phyloP scores from a whole-genome alignment of 2,329 filamentous ascomycete genomes.

The Pseudonectria buxi region DNA sequence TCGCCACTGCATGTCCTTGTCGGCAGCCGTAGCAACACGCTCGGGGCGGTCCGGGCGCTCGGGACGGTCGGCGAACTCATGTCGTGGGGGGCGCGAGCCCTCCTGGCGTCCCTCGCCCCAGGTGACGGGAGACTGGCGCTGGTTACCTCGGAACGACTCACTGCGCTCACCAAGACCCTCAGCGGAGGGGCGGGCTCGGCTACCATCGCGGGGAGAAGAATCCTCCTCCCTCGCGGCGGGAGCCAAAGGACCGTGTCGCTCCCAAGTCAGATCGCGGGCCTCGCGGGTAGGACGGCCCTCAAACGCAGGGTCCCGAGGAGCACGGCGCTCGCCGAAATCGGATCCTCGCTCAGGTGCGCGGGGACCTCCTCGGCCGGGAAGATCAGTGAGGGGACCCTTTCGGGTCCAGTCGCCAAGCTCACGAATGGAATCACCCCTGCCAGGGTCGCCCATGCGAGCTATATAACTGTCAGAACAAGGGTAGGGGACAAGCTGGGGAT shows the following conservation, averaged over 20 bases:
- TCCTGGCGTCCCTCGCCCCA: conserved; percentile 72
- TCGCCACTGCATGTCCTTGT: conserved; percentile 91
- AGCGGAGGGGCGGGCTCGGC: conserved; percentile 42
- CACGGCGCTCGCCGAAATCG: conserved; percentile 55
- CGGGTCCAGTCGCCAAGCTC: conserved; percentile 89
- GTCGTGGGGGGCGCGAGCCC: conserved; percentile 71
- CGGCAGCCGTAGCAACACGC: conserved; percentile 75
- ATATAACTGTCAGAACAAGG: conserved; percentile 29
- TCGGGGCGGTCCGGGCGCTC: conserved; percentile 67
- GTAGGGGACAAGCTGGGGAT: background rate
- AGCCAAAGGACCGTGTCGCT: conserved; percentile 85
- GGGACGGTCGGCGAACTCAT: conserved; percentile 64
- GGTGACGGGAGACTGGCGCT: conserved; percentile 63
- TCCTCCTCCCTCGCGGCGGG: conserved; percentile 53
- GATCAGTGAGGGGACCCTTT: conserved; percentile 78
- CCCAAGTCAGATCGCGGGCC: conserved; percentile 78
- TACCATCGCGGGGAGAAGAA: conserved; percentile 46
- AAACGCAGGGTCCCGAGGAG: conserved; percentile 54
- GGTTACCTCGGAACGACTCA: conserved; percentile 54
- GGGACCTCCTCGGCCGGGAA: conserved; percentile 48
- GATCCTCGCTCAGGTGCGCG: conserved; percentile 32
- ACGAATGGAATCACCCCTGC: conserved; percentile 55
- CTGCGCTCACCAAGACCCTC: conserved; percentile 50
- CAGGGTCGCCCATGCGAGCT: conserved; percentile 75
- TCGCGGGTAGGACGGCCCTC: conserved; percentile 62